Evolutionary conservation across 768 basidiomycete species (phyloP), one percentile per base, ranked within the genome.

Genomic region (Termitomyces sp.): DNA sequence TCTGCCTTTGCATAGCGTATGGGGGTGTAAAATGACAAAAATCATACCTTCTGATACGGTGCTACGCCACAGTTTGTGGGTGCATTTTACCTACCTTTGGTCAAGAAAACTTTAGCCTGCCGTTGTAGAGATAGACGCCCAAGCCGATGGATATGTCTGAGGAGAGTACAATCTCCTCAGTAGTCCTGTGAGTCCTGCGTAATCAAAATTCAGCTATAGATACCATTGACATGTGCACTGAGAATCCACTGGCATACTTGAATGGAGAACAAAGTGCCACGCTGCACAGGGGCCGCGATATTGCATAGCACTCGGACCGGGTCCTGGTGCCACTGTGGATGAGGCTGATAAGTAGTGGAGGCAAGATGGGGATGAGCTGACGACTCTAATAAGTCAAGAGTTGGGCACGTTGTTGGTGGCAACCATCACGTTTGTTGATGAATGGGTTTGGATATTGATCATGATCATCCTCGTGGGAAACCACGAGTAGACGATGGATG

Each of bases 31-130:
- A 32, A 33, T 31, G 31, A 27, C 36, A 33, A 43, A 23, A 44
- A 45, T 49, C n/a, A 7, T 11, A 5, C 5, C 1, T 15, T 11
- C 5, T n/a, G 23, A 33, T 3, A 3, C 18, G 7, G 23, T 44
- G 32, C 50, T 60, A 53, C 56, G 60, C 60, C 60, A 60, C 60
- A 60, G 41, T 53, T 23, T 42, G 27, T 15, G n/a, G 36, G 36
- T 16, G 22, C 33, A 50, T 49, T 35, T 29, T 22, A 15, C n/a
- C 29, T 22, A 15, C n/a, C 29, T 18, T n/a, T 38, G 23, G 23
- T 38, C 22, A 27, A 29, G 23, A n/a, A 11, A 12, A 7, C 25
- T 12, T 12, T 12, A 12, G n/a, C n/a, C 23, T 12, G 16, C n/a
- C 10, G 25, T 16, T 15, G 23, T 3, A n/a, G 42, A n/a, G 16